Conservation (phyloP, 2,329 filamentous ascomycete genomes). For the Colletotrichum incanum region DNA sequence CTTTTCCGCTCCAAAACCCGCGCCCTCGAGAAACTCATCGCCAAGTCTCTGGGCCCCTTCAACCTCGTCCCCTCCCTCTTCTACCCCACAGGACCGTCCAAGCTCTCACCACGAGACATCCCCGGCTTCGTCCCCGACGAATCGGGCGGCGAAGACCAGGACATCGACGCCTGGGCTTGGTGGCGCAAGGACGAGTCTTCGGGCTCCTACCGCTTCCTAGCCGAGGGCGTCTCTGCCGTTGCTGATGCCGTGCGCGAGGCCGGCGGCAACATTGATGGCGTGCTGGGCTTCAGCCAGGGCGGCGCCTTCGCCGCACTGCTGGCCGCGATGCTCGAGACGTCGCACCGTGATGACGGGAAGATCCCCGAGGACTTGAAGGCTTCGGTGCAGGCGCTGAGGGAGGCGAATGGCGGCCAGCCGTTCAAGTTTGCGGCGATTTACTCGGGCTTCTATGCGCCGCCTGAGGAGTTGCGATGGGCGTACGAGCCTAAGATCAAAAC, state of each 20-base stretch:
- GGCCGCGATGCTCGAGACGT: slow-evolving; percentile 78
- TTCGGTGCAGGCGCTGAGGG: slow-evolving; percentile 64
- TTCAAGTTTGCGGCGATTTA: slow-evolving; percentile 84
- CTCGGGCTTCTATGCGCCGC: slow-evolving; percentile 80
- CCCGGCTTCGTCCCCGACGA: slow-evolving; percentile 72
- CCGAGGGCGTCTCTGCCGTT: slow-evolving; percentile 76
- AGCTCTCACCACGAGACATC: slow-evolving; percentile 76
- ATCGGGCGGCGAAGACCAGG: slow-evolving; percentile 53
- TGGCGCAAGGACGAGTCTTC: slow-evolving; percentile 79
- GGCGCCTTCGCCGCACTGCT: slow-evolving; percentile 81
- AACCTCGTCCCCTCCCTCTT: slow-evolving; percentile 69
- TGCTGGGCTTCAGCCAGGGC: slow-evolving; percentile 88
- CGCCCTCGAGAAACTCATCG: slow-evolving; percentile 85
- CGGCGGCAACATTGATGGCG: slow-evolving; percentile 81
- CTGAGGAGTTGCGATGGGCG: slow-evolving; percentile 71
- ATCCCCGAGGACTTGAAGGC: slow-evolving; percentile 47
- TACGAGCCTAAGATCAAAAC: slow-evolving; percentile 84
- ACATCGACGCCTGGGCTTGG: slow-evolving; percentile 85
- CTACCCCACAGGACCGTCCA: slow-evolving; percentile 80
- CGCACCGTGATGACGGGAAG: slow-evolving; percentile 45
- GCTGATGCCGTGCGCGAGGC: slow-evolving; percentile 74
- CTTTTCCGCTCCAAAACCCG: slow-evolving; percentile 92
- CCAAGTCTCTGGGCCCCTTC: slow-evolving; percentile 78
- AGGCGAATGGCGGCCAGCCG: slow-evolving; percentile 62
- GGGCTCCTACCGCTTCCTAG: slow-evolving; percentile 76